Conservation (phyloP, 768 basidiomycete genomes). For the Amanita polypyramis region DNA sequence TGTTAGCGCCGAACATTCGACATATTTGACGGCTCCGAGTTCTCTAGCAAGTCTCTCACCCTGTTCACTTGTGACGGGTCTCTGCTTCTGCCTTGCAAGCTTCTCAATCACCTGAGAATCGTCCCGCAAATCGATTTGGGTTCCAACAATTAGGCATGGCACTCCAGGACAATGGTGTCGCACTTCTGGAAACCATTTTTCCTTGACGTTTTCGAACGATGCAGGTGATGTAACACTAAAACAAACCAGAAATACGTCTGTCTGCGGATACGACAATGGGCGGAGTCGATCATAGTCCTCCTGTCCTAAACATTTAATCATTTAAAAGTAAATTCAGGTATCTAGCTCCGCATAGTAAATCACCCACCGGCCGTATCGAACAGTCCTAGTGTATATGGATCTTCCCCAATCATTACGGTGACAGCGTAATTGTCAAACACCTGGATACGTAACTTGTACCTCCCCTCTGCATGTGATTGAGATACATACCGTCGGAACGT, state of each 20-base stretch:
- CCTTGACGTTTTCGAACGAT: conserved; percentile 99
- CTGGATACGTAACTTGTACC: conserved; percentile 27
- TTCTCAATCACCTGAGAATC: conserved; percentile 92
- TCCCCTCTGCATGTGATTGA: conserved; percentile 14
- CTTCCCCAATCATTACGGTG: conserved; percentile 99
- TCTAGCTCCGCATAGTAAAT: not conserved
- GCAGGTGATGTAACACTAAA: conserved; percentile 98
- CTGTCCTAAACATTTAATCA: conserved; percentile 51
- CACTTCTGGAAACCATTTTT: conserved; percentile 99
- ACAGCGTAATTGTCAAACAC: conserved; percentile 98
- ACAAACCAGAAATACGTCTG: conserved; percentile 98
- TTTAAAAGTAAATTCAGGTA: not conserved
- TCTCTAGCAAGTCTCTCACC: conserved; percentile 96
- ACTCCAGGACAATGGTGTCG: conserved; percentile 99
- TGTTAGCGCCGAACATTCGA: conserved; percentile 97
- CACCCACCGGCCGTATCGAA: conserved; percentile 96
- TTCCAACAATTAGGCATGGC: conserved; percentile 98
- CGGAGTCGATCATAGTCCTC: conserved; percentile 99
- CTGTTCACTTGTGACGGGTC: conserved; percentile 78
- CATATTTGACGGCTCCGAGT: conserved; percentile 96
- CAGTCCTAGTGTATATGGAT: conserved; percentile 95
- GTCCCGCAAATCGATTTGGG: conserved; percentile 94
- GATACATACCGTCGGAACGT: conserved; percentile 86
- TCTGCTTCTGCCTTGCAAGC: conserved; percentile 91
- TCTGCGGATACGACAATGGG: conserved; percentile 98